Base-by-base conservation (phyloP, 2,329 filamentous ascomycete species). In the Metarhizium guizhouense region DNA sequence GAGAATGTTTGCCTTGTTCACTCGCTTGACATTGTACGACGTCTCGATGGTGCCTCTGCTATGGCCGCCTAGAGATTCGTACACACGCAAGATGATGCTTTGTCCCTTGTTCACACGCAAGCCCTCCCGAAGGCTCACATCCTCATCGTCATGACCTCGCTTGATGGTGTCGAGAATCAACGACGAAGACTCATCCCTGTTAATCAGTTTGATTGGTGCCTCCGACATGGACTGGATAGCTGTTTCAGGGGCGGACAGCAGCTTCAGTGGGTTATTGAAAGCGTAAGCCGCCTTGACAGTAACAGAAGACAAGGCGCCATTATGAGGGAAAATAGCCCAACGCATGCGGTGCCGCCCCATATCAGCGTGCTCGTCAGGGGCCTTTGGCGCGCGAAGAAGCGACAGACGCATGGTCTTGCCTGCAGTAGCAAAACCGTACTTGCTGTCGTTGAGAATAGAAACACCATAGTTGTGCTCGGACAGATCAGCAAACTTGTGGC, bases 401-500 rank as follows among this genome's bases (percentile, higher is more conserved):
- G 87, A 92, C 10, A 97, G 77, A 4, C 93, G 85, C 93, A 97
- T 97, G 55, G 91, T 70, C 67, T 88, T 94, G 47, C 93, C 93
- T 50, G 82, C 84, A 14, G 91, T 95, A 25, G 93, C 93, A 67
- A 97, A 97, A 18, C 93, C 93, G 67, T 96, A 97, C 71, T 96
- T 96, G 74, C 85, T 90, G 71, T 97, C 92, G 67, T 97, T 97
- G 57, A 97, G 80, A 59, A 97, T 88, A 2, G 89, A 93, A 7
- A 97, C 90, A 60, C 92, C 92, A 64, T 95, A 96, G 54, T 86
- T 87, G 65, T 88, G 79, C 70, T 96, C 92, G 0, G 88, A 93
- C 30, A 96, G 75, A 70, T 96, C 92, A 11, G 92, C 92, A 77
- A 90, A 96, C 68, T 92, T 93, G 76, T 96, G 92, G 69, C 88